Evolutionary conservation across 495 filamentous ascomycete genomes (phyloP).

Genomic region (Terfezia claveryi): DNA sequence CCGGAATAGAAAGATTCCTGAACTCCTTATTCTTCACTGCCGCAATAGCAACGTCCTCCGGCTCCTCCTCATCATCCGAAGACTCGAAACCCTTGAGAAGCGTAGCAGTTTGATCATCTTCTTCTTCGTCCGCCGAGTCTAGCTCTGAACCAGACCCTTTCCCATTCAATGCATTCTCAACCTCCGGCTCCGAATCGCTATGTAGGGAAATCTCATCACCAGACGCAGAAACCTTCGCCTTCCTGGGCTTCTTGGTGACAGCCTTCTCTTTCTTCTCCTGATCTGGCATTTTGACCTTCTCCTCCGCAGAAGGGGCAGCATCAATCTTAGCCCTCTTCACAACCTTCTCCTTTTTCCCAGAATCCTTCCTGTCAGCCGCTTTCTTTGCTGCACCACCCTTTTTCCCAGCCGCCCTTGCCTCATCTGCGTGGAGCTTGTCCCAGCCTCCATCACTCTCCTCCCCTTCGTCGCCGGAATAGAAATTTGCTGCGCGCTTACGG

Average conservation of each 20-base stretch:
- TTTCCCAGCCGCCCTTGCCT: constrained; percentile 5
- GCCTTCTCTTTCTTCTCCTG: neutral
- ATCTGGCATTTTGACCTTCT: constrained; percentile 3
- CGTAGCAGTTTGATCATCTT: constrained; percentile 46
- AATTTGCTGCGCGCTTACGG: constrained; percentile 15
- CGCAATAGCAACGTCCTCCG: constrained; percentile 30
- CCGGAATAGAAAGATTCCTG: constrained; percentile 42
- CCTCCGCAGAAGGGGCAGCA: constrained; percentile 2
- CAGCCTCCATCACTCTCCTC: constrained; percentile 14
- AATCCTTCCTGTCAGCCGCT: constrained; percentile 1
- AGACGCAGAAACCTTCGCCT: neutral
- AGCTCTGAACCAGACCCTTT: constrained; percentile 16
- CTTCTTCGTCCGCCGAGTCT: constrained; percentile 20
- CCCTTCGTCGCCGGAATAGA: constrained; percentile 10
- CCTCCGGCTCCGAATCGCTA: constrained; percentile 17
- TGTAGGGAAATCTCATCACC: constrained; percentile 9
- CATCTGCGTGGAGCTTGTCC: constrained; percentile 6
- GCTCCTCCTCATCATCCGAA: constrained; percentile 37
- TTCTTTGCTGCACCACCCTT: neutral
- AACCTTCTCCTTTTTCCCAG: constrained; percentile 1
- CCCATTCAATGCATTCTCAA: constrained; percentile 16
- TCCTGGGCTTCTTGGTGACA: constrained; percentile 2
- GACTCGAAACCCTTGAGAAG: constrained; percentile 64
- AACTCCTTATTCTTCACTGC: constrained; percentile 36
- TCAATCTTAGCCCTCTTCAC: constrained; percentile 4